Percentiles rank a stretch among this genome's conserved stretches.
phyloP scores from a whole-genome alignment of 2,329 filamentous ascomycete genomes.

The Penicillium aurantiogriseum region DNA sequence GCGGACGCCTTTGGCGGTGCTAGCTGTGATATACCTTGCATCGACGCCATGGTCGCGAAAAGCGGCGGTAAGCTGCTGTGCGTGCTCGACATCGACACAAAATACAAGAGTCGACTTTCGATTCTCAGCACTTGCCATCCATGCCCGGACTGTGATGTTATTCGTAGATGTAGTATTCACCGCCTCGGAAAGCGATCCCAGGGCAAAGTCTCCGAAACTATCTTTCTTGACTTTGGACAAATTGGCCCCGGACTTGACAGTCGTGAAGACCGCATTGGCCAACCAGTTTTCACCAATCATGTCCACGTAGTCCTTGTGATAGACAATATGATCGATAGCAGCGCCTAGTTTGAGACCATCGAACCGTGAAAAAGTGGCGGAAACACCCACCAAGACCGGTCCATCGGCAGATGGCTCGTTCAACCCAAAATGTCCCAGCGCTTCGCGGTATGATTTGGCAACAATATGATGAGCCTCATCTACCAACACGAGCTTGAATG shows the following conservation, averaged over 20 bases:
- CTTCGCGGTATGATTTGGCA: conserved; percentile 71
- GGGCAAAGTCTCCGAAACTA: conserved; percentile 73
- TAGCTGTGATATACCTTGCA: conserved; percentile 80
- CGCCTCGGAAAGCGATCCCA: conserved; percentile 70
- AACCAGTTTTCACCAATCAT: conserved; percentile 92
- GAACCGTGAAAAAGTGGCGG: conserved; percentile 74
- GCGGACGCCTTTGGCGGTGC: conserved; percentile 69
- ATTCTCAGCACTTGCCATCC: conserved; percentile 71
- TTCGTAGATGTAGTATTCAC: conserved; percentile 84
- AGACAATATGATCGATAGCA: conserved; percentile 93
- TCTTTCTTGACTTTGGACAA: conserved; percentile 67
- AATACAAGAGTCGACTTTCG: conserved; percentile 89
- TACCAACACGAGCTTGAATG: conserved; percentile 87
- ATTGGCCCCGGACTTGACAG: conserved; percentile 79
- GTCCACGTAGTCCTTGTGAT: conserved; percentile 79
- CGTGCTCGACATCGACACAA: conserved; percentile 86
- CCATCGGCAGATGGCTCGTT: conserved; percentile 49
- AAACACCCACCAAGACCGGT: conserved; percentile 81
- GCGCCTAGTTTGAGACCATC: conserved; percentile 79
- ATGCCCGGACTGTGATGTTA: conserved; percentile 78
- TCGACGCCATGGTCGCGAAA: conserved; percentile 79
- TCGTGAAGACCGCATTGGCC: conserved; percentile 89
- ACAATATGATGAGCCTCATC: conserved; percentile 98
- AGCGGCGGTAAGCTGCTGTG: conserved; percentile 67
- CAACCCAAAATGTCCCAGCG: conserved; percentile 76